Conservation (phyloP, 2,329 filamentous ascomycete genomes). For the Aquanectria penicillioides region DNA sequence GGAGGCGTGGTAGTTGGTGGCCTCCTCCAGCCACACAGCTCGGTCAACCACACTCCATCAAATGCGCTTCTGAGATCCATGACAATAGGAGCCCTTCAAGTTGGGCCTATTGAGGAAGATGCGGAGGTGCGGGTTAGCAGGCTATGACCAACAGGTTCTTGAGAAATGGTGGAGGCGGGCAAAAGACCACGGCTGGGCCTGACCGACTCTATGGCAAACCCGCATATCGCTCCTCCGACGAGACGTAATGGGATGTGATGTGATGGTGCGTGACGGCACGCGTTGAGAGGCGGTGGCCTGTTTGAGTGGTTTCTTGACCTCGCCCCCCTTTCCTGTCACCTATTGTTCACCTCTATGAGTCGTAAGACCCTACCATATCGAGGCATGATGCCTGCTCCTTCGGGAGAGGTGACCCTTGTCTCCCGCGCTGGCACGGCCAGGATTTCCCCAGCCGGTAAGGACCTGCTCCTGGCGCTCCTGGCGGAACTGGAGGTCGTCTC, state of each 20-base stretch:
- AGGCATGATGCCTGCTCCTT: conserved; percentile 23
- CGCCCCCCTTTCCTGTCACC: conserved; percentile 20
- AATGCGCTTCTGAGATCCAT: conserved; percentile 14
- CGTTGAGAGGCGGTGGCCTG: conserved; percentile 19
- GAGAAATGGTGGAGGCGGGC: conserved; percentile 7
- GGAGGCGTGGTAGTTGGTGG: conserved; percentile 15
- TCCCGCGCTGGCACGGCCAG: conserved; percentile 32
- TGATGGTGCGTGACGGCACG: conserved; percentile 18
- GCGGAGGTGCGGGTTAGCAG: conserved; percentile 10
- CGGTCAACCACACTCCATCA: too few species aligned
- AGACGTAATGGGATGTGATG: conserved; percentile 14
- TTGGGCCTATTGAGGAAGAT: conserved; percentile 19
- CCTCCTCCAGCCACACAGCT: conserved; percentile 24
- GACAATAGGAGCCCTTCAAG: conserved; percentile 20
- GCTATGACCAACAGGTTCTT: conserved; percentile 16
- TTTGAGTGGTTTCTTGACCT: conserved; percentile 21
- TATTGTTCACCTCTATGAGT: conserved; percentile 24
- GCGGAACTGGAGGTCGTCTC: conserved; percentile 25
- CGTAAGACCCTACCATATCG: conserved; percentile 31
- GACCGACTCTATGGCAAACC: conserved; percentile 14
- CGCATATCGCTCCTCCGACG: conserved; percentile 5
- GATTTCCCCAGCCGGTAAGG: conserved; percentile 31
- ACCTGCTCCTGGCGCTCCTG: conserved; percentile 14
- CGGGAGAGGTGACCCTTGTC: conserved; percentile 20
- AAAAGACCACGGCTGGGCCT: not conserved